phyloP scores from a whole-genome alignment of 495 filamentous ascomycete genomes.

The Hamigera avellanea region DNA sequence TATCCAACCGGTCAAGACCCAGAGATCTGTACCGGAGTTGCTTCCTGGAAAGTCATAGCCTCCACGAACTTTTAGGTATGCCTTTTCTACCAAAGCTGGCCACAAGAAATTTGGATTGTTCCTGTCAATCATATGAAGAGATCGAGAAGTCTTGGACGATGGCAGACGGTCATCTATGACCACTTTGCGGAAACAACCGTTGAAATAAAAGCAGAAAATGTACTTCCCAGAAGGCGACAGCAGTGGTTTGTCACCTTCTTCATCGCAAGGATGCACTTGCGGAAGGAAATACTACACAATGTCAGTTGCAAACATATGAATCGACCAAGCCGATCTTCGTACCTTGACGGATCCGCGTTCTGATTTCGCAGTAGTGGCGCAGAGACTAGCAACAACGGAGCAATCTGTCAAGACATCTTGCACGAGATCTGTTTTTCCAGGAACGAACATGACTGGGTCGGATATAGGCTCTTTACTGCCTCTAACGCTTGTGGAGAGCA shows the following conservation, averaged over 20 bases:
- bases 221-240: slow-evolving; percentile 78
- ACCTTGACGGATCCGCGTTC: slow-evolving; percentile 51
- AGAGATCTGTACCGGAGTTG: slow-evolving; percentile 89
- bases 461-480: slow-evolving; percentile 4
- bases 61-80: slow-evolving; percentile 91
- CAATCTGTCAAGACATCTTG: slow-evolving; percentile 94
- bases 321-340: slow-evolving; percentile 2
- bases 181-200: slow-evolving; percentile 81
- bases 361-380: slow-evolving; percentile 59
- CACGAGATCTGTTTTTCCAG: slow-evolving; percentile 59
- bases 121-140: slow-evolving; percentile 80
- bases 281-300: slow-evolving; percentile 49
- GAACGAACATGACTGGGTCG: slow-evolving; percentile 42
- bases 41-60: slow-evolving; percentile 99
- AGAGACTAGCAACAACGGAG: slow-evolving; percentile 92
- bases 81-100: slow-evolving; percentile 95
- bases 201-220: slow-evolving; percentile 84
- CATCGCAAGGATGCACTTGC: slow-evolving; percentile 63
- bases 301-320: slow-evolving; percentile 9
- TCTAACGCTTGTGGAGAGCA: slow-evolving; percentile 12
- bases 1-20: slow-evolving; percentile 89
- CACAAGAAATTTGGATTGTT: slow-evolving; percentile 66
- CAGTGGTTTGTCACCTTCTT: slow-evolving; percentile 36
- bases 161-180: slow-evolving; percentile 89
- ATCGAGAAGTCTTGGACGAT: slow-evolving; percentile 55